Conservation (phyloP, 2,329 filamentous ascomycete species). For the Aquanectria penicillioides region DNA sequence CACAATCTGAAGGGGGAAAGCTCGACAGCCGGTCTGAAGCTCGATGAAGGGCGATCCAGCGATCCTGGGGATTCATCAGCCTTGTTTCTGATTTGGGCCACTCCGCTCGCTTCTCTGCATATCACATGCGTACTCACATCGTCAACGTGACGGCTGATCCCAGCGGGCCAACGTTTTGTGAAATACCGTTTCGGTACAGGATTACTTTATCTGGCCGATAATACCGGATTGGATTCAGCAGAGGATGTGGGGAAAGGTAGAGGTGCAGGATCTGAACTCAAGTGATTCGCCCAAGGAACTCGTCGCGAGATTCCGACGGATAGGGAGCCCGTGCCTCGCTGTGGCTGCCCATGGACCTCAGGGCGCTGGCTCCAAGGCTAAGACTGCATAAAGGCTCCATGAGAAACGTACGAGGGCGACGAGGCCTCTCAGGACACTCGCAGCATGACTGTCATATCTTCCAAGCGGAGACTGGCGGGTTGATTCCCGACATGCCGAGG, state of each 20-base stretch:
- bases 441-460: too few relatives aligned
- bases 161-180: background rate
- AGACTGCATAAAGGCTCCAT: constrained; percentile 7
- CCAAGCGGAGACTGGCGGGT: constrained; percentile 17
- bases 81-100: constrained; percentile 8
- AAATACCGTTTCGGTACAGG: constrained; percentile 6
- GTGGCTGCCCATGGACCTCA: background rate
- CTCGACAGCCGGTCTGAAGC: too few relatives aligned
- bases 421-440: constrained; percentile 18
- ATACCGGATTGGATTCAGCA: constrained; percentile 20
- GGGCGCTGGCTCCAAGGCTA: constrained; percentile 24
- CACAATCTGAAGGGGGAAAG: too few relatives aligned
- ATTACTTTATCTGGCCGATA: constrained; percentile 18
- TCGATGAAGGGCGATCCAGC: background rate
- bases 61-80: background rate
- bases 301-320: constrained; percentile 18
- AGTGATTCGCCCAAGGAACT: constrained; percentile 6
- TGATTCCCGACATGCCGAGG: constrained; percentile 17
- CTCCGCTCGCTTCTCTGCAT: constrained; percentile 7
- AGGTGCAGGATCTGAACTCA: constrained; percentile 25
- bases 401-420: constrained; percentile 27
- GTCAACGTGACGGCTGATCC: constrained; percentile 3
- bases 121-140: constrained; percentile 12
- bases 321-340: background rate
- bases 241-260: constrained; percentile 26